Base-by-base conservation (phyloP, 225 moss, liverwort and hornwort species). In the Takakia lepidozioides region DNA sequence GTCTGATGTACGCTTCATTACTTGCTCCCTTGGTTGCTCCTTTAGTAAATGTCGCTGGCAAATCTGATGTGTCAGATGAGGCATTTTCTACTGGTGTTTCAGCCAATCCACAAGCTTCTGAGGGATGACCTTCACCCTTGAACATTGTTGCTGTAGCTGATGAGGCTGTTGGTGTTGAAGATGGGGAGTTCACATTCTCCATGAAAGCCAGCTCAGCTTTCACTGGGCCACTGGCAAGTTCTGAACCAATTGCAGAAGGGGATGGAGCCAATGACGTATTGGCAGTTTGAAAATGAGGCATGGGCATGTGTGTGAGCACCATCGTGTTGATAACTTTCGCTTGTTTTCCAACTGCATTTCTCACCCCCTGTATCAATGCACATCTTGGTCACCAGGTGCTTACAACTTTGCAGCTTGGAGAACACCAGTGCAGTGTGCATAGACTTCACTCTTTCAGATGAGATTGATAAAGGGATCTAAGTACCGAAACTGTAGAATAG, bases 321-420 rank as follows among this genome's bases (percentile, higher is more conserved):
- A 91, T 69, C 19, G 87, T 80, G 50, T 98, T 98, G 39, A 98
- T 74, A 11, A 98, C 85, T 70, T 98, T 78, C 11, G 98, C 98
- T 36, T 92, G 92, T 76, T 87, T 85, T 20, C 92, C 91, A 18
- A 91, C 98, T 46, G 91, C 82, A 52, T 90, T 83, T 66, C 98
- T 68, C 22, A 98, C 98, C 46, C 98, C 98, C 98, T 98, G 85
- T 51, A 43, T 24, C 28, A 51, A n/a, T n/a, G n/a, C n/a, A n/a
- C n/a, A n/a, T n/a, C n/a, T n/a, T n/a, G n/a, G n/a, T n/a, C n/a
- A n/a, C n/a, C n/a, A n/a, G n/a, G n/a, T n/a, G n/a, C n/a, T n/a
- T n/a, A n/a, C n/a, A n/a, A n/a, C n/a, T n/a, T n/a, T n/a, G n/a
- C n/a, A n/a, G n/a, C n/a, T n/a, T n/a, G n/a, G n/a, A n/a, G n/a